phyloP scores from a whole-genome alignment of 2,329 filamentous ascomycete genomes.

The Fusarium irregulare region DNA sequence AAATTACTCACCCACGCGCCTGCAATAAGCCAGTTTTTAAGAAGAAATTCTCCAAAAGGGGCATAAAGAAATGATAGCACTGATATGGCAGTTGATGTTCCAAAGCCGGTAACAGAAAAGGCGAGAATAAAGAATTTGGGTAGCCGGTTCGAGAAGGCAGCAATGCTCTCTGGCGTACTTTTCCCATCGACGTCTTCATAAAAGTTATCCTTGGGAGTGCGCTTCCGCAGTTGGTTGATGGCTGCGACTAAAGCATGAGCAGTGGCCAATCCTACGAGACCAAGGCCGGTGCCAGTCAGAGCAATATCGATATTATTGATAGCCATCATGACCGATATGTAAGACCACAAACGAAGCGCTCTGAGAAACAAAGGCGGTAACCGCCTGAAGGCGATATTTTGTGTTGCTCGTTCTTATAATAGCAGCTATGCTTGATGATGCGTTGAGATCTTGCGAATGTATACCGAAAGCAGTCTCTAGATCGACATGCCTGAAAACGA shows the following conservation, averaged over 20 bases:
- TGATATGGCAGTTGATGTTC: conserved; percentile 66
- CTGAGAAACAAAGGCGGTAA: conserved; percentile 10
- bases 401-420: background rate
- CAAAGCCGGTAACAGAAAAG: conserved; percentile 65
- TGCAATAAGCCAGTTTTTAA: conserved; percentile 70
- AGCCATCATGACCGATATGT: conserved; percentile 27
- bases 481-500: background rate
- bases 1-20: conserved; percentile 70
- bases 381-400: conserved; percentile 11
- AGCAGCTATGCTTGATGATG: background rate
- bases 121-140: conserved; percentile 67
- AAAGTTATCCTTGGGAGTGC: conserved; percentile 56
- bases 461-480: background rate
- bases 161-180: conserved; percentile 71
- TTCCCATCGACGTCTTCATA: conserved; percentile 79
- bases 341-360: background rate
- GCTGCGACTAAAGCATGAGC: conserved; percentile 53
- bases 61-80: conserved; percentile 61
- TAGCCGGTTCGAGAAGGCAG: conserved; percentile 69
- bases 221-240: conserved; percentile 50
- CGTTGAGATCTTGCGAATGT: background rate
- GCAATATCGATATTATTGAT: conserved; percentile 37
- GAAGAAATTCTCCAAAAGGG: conserved; percentile 53
- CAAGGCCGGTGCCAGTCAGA: conserved; percentile 51
- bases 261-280: conserved; percentile 51